A percentile compares a stretch with the other conserved stretches of the same genome.
Conservation (phyloP, 2,329 filamentous ascomycete species). For the Chaetomiaceae sp. region DNA sequence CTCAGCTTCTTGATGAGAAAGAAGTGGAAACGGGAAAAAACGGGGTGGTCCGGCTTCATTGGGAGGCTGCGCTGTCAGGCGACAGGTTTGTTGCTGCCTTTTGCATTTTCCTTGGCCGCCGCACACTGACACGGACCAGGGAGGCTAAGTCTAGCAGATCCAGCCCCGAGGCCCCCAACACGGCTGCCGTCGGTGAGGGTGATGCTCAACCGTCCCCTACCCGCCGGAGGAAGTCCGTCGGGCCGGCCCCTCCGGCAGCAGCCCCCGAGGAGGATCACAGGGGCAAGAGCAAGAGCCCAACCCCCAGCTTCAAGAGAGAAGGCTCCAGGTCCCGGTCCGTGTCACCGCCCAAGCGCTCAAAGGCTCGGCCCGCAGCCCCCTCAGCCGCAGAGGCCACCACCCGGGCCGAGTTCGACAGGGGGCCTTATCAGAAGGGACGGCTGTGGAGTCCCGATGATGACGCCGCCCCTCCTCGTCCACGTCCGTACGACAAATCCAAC, state of each 20-base stretch:
- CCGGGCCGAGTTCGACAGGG: conserved; percentile 17
- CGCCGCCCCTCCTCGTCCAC: conserved; percentile 6
- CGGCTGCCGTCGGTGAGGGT: not conserved
- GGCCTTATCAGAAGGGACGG: conserved; percentile 16
- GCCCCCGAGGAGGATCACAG: not conserved
- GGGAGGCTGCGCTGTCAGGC: conserved; percentile 10
- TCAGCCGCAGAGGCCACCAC: not conserved
- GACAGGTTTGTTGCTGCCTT: conserved; percentile 15
- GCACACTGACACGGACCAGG: no score
- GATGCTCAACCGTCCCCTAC: not conserved
- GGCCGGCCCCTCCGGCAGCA: not conserved
- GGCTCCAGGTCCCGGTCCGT: conserved; percentile 13
- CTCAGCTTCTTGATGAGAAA: conserved; percentile 10
- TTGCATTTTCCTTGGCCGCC: not conserved
- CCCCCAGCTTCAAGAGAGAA: conserved; percentile 18
- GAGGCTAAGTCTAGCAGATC: not conserved
- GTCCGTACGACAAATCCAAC: conserved; percentile 21
- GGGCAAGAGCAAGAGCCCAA: conserved; percentile 11
- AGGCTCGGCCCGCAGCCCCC: conserved; percentile 10
- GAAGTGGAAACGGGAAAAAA: conserved; percentile 10
- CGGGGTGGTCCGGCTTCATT: conserved; percentile 4
- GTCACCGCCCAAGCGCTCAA: conserved; percentile 21
- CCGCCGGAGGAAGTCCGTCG: not conserved
- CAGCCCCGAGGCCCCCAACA: conserved; percentile 2
- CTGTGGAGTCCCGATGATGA: conserved; percentile 22